A percentile compares a stretch with the other conserved stretches of the same genome.
These are phyloP conservation scores for Populus hybrid DNA, from an alignment of 441 rosid genomes.

Conservation along the genomic window DNA sequence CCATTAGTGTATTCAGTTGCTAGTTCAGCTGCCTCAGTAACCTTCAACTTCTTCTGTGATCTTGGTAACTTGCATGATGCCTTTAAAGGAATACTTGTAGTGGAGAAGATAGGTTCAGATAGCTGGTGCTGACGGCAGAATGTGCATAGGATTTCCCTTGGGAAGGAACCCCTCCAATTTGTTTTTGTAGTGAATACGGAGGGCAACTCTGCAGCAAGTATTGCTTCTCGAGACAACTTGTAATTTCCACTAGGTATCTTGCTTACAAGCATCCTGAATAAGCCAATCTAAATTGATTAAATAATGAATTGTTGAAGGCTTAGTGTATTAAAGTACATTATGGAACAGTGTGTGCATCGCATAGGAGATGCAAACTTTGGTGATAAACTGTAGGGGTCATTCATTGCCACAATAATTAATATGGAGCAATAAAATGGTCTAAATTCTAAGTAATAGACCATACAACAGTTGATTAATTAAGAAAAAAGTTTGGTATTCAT, in stretches of 20 bases:
- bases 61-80: conserved; percentile 42
- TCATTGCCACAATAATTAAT: not conserved
- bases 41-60: conserved; percentile 54
- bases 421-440: not conserved
- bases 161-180: conserved; percentile 85
- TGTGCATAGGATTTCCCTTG: conserved; percentile 68
- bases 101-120: conserved; percentile 69
- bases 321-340: not conserved
- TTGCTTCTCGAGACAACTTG: conserved; percentile 75
- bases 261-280: conserved; percentile 55
- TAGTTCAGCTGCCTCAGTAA: conserved; percentile 31
- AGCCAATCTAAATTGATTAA: conserved; percentile 17
- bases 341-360: not conserved
- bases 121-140: conserved; percentile 88
- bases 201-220: conserved; percentile 74
- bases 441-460: not conserved
- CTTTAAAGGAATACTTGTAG: conserved; percentile 37
- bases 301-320: conserved; percentile 6
- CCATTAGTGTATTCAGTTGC: conserved; percentile 32
- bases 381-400: not conserved
- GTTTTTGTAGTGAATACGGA: conserved; percentile 57
- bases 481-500: not conserved
- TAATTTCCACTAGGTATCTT: conserved; percentile 82
- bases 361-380: conserved; percentile 4
- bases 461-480: not conserved